Evolutionary conservation across 306 rosid genomes (phyloP), one percentile per base, ranked within the genome.

Genomic region (Geum urbanum): DNA sequence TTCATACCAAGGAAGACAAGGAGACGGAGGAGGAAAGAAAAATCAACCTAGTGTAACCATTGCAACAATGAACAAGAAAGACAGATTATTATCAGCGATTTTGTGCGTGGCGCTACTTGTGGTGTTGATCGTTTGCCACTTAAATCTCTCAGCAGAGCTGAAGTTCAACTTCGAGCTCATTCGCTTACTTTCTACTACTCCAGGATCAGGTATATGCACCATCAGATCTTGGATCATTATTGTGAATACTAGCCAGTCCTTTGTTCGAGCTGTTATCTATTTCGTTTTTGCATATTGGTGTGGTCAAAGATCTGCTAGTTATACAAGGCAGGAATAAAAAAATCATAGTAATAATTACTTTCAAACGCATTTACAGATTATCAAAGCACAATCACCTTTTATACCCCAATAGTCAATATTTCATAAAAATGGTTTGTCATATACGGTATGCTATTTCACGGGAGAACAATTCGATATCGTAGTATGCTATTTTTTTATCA

Each of bases 41-140:
- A 5, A 12, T 27, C 43, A 8, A 2, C 37, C 37, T 12, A 7
- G 9, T 24, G 12, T 59, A 32, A 19, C 35, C 8, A 13, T 59
- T 6, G 46, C 45, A 12, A 13, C 57, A 55, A 68, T 49, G 66
- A 74, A 6, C 72, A 77, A 44, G 69, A 60, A 41, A 78, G 27
- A 71, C 37, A 3, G 37, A 22, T 74, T 71, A 9, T 57, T 24
- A 47, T 40, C 40, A 37, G 24, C 45, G 39, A 61, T 75, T 4
- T 2, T 64, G 9, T 32, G 67, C 53, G 2, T 69, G 32, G 57
- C 64, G 14, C 22, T 79, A 5, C 52, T 72, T 46, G 10, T 79
- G 20, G 5, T 59, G 55, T 19, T 69, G 57, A 39, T 58, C 8
- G 60, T 50, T 49, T 57, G 69, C 19, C 67, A 72, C 66, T 6